Evolutionary conservation across 2,329 filamentous ascomycete species (phyloP), one percentile per base, ranked within the genome.

Genomic region (Pestalotiopsis fici): DNA sequence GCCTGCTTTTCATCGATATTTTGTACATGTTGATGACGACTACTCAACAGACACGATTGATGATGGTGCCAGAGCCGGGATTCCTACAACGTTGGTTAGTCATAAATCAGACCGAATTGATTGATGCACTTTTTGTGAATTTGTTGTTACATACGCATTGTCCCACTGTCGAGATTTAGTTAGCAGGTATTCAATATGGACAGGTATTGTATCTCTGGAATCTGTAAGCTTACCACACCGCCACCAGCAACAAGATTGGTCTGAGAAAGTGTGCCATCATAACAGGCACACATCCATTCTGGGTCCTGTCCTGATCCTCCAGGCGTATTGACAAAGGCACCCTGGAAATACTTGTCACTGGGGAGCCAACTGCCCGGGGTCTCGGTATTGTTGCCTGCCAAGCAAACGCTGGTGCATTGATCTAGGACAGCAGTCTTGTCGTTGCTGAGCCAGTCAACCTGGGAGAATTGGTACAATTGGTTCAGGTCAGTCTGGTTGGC

Each of bases 321-420:
- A 6, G 65, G 65, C 3, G 65, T 66, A 25, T 66, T 66, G 57
- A 66, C 25, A n/a, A 66, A 66, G 5, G 55, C 43, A 9, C 65
- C 65, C 55, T 66, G 35, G 43, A 61, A 60, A 43, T 66, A 66
- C 28, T 31, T 62, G 13, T 57, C 57, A 59, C 65, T 66, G 23
- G 65, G 65, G 27, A 66, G 65, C 59, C 65, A 66, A 23, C 23
- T 60, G 3, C 65, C 65, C 15, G 65, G 65, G 4, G 35, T 62
- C 2, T 66, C 57, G 37, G 65, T 62, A 27, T 54, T 28, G 50
- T 65, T 65, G 31, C 63, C 63, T 9, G 63, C 31, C 31, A 65
- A 23, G 50, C 63, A 57, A 15, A 31, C 47, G n/a, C 27, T 59
- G 54, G 63, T 65, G 21, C 63, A 65, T 4, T 59, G 18, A 11